Conservation (phyloP, 208 protist genomes). For the Acanthamoeba triangularis region DNA sequence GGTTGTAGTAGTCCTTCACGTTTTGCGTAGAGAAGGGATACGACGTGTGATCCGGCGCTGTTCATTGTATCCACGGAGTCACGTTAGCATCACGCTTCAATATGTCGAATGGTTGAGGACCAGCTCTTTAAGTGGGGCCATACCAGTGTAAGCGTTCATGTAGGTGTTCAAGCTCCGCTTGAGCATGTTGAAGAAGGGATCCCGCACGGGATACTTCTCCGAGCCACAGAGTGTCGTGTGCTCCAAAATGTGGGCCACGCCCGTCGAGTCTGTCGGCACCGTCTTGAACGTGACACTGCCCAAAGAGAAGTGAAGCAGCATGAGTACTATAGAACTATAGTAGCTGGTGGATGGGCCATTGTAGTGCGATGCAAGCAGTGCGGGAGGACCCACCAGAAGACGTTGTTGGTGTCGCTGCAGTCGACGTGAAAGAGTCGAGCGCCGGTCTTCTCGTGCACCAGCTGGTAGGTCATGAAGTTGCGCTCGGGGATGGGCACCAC, state of each 20-base stretch:
- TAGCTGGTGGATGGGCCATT: neutral
- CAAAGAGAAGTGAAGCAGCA: neutral
- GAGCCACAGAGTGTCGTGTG: slow-evolving; percentile 98
- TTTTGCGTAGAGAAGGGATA: slow-evolving; percentile 89
- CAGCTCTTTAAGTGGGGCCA: no score
- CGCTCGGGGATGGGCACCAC: slow-evolving; percentile 71
- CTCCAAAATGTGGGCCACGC: slow-evolving; percentile 98
- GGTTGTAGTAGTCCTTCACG: slow-evolving; percentile 86
- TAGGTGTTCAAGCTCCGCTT: slow-evolving; percentile 90
- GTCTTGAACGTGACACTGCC: slow-evolving; percentile 96
- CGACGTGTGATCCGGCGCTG: slow-evolving; percentile 84
- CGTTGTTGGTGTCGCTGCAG: slow-evolving; percentile 97
- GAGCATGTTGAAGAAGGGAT: slow-evolving; percentile 92
- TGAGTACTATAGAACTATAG: neutral
- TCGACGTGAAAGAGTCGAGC: slow-evolving; percentile 93
- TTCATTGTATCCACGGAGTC: no score
- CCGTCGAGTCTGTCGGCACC: slow-evolving; percentile 95
- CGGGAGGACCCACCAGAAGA: slow-evolving; percentile 93
- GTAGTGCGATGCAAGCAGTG: neutral
- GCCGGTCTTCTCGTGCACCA: slow-evolving; percentile 83
- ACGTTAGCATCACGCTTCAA: no score
- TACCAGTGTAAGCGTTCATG: slow-evolving; percentile 88
- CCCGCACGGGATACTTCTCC: slow-evolving; percentile 96
- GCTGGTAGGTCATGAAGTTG: slow-evolving; percentile 75
- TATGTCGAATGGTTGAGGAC: no score